Conservation (phyloP, 202 grass and related monocot species). For the Musa balbisiana region DNA sequence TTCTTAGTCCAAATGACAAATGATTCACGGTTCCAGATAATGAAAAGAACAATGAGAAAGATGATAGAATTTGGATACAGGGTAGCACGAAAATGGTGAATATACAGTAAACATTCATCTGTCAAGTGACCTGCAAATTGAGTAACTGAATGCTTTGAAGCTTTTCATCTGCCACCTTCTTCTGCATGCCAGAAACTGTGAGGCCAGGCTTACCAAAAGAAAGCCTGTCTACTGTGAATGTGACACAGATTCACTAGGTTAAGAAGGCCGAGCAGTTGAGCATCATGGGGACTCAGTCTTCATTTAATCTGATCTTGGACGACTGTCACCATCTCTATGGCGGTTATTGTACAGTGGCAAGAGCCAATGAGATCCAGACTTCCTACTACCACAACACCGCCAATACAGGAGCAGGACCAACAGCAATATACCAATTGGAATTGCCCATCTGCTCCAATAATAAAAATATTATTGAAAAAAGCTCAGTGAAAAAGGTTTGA, state of each 20-base stretch:
- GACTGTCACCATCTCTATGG: constrained; percentile 29
- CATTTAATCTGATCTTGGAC: constrained; percentile 62
- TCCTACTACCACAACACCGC: constrained; percentile 60
- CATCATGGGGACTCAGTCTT: background rate
- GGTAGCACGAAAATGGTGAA: no score
- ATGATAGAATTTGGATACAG: no score
- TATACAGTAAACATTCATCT: no score
- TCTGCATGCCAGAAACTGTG: no score
- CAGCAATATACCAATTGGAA: constrained; percentile 47
- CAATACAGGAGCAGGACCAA: constrained; percentile 47
- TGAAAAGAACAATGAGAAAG: no score
- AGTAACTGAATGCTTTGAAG: no score
- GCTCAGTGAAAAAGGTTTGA: background rate
- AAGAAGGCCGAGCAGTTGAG: background rate
- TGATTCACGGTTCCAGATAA: no score
- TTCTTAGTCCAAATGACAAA: no score
- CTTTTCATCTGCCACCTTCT: no score
- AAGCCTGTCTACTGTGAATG: no score
- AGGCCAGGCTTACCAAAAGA: no score
- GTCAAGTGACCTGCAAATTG: no score
- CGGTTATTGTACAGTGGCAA: constrained; percentile 67
- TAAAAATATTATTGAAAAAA: background rate
- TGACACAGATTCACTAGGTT: background rate
- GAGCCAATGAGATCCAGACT: constrained; percentile 34
- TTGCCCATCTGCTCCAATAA: constrained; percentile 57